Base-by-base conservation (phyloP, 192 early-diverging fungal species). In the Funneliformis mosseae region DNA sequence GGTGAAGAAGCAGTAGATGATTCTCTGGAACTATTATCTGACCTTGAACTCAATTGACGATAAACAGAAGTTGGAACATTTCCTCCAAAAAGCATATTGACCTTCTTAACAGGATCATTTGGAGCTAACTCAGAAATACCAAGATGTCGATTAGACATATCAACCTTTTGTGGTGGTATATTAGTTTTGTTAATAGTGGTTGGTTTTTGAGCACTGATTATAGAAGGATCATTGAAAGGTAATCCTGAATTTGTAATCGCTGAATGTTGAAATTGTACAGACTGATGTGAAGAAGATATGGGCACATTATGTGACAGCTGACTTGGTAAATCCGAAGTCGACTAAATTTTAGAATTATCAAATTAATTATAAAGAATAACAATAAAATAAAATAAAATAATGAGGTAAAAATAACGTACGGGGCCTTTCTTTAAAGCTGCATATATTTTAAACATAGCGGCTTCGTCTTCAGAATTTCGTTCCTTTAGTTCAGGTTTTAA, bases 51-150 rank as follows among this genome's bases (percentile, higher is more conserved):
- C 83, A 91, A 73, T 59, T 91, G 90, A 18, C 90, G 87, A 42
- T 88, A 84, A 4, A 91, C 90, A 27, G 88, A 89, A 4, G 90
- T 91, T 18, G 90, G 90, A 10, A 91, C 79, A 45, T 89, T 89
- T 10, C 85, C 85, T 28, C 83, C 88, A 82, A 90, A 86, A 45
- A 79, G 63, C 77, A 79, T 79, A 55, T 78, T 78, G 4, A 79
- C 33, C 39, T 79, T 79, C 41, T 68, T 79, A 39, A 42, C 48
- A 3, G 77, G 69, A 55, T 79, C 77, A 8, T 64, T 48, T 21
- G 77, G 14, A 67, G 23, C 16, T 55, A 69, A 46, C 27, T 79
- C 77, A 42, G 77, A 41, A 68, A 79, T 23, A 16, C 63, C 43
- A 33, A 79, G 11, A 46, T 46, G 25, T 33, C 77, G 67, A 41